Conservation (phyloP, 2,329 filamentous ascomycete species). For the Fusarium sp. region DNA sequence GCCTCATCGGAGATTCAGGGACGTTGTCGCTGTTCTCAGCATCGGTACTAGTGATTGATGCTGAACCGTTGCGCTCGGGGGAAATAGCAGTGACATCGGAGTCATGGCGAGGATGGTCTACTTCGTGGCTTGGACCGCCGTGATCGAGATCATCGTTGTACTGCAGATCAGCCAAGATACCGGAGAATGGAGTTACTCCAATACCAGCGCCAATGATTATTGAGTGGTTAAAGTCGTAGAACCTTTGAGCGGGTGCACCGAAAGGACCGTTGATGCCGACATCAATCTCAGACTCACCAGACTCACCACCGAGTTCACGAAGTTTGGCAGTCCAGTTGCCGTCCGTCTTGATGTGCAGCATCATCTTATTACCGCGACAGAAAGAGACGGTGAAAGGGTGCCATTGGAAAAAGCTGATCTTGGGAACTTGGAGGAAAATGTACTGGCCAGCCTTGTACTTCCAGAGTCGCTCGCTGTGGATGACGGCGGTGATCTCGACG, state of each 20-base stretch:
- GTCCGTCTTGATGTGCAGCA: conserved; percentile 67
- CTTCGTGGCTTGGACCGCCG: conserved; percentile 36
- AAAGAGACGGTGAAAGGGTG: conserved; percentile 68
- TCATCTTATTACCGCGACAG: conserved; percentile 61
- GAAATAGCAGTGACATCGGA: conserved; percentile 4
- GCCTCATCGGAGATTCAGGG: neutral
- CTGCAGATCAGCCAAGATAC: conserved; percentile 65
- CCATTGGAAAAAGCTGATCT: conserved; percentile 65
- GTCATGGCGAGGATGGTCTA: neutral
- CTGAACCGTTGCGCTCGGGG: neutral
- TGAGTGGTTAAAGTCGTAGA: conserved; percentile 66
- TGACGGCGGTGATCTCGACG: conserved; percentile 58
- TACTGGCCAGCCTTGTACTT: conserved; percentile 66
- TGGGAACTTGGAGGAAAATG: conserved; percentile 64
- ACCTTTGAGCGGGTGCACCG: conserved; percentile 66
- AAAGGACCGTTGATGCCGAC: conserved; percentile 67
- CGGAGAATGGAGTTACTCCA: conserved; percentile 66
- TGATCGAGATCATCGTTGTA: conserved; percentile 53
- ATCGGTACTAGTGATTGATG: neutral
- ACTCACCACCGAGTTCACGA: conserved; percentile 52
- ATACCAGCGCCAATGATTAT: conserved; percentile 67
- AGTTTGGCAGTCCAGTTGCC: conserved; percentile 64
- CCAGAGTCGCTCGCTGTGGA: conserved; percentile 60
- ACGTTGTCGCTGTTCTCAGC: neutral
- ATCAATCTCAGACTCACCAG: conserved; percentile 51